Evolutionary conservation across 352 stramenopile genomes (phyloP), one percentile per base, ranked within the genome.

Genomic region (Elongisporangium anandrum): DNA sequence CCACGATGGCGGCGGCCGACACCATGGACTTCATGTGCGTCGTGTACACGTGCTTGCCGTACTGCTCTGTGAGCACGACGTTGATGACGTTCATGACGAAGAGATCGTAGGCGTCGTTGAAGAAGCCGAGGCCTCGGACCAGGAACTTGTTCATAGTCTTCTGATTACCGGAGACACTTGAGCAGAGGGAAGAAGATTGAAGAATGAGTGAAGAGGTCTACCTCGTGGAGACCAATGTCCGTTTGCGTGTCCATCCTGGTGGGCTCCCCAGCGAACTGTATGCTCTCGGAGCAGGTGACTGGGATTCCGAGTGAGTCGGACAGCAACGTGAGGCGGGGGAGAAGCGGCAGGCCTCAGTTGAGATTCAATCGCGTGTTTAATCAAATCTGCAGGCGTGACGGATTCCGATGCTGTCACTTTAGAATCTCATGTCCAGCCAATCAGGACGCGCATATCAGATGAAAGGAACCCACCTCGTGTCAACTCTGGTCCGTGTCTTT

Each of bases 11-110:
- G 6, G 71, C 71, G 8, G 68, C 68, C 38, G 65, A 73, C 21
- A 79, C 68, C 2, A 55, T 56, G 49, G 68, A 72, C 55, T 75
- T 75, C 17, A 75, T 45, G 47, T 52, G 17, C 9, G 71, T 54
- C 22, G 65, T 84, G 64, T 90, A 89, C 8, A 81, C 73, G 49
- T 82, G 41, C 45, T 78, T 74, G 57, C 68, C 72, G 60, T 85
- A 90, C 58, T 88, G 73, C 63, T 92, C 77, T n/a, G 75, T 81
- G 55, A 92, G 79, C 60, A 92, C 77, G 59, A 92, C 69, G 70
- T 92, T 92, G 66, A 90, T 68, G 12, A 92, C 69, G 61, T 91
- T 91, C 79, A 91, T 88, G 54, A 89, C 77, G 59, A 91, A 89
- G n/a, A 91, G 75, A 41, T 91, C 81, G 68, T 88, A 90, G 26